phyloP scores from a whole-genome alignment of 257 asterid species.

The Plantago major region DNA sequence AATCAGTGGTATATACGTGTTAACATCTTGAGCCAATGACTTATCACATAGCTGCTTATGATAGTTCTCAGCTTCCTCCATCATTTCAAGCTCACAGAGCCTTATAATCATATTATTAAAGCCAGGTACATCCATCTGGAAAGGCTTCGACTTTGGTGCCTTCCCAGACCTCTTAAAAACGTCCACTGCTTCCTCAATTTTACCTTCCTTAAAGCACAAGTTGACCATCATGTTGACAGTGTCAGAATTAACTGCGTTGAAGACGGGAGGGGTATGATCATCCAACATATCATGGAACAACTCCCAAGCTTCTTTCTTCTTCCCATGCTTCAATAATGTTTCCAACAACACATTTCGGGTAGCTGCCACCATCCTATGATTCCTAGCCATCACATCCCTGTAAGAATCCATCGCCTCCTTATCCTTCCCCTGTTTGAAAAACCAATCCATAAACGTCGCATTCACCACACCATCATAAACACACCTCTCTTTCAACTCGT shows the following conservation, averaged over 20 bases:
- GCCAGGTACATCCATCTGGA: constrained; percentile 81
- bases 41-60: constrained; percentile 44
- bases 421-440: constrained; percentile 62
- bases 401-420: constrained; percentile 88
- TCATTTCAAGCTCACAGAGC: constrained; percentile 69
- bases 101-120: constrained; percentile 69
- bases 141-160: constrained; percentile 70
- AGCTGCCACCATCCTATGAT: constrained; percentile 70
- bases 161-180: constrained; percentile 73
- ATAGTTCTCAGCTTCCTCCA: constrained; percentile 69
- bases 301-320: constrained; percentile 69
- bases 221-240: constrained; percentile 73
- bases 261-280: constrained; percentile 84
- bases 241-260: constrained; percentile 84
- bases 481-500: constrained; percentile 85
- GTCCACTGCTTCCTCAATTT: constrained; percentile 63
- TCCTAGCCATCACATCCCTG: constrained; percentile 55
- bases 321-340: constrained; percentile 69
- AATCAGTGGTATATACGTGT: constrained; percentile 59
- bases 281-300: constrained; percentile 78
- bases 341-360: constrained; percentile 69
- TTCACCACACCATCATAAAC: constrained; percentile 82
- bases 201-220: constrained; percentile 69
- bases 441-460: constrained; percentile 91
- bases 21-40: constrained; percentile 73